Evolutionary conservation across 306 rosid species (phyloP), one percentile per base, ranked within the genome.

Genomic region (Sesbania bispinosa): DNA sequence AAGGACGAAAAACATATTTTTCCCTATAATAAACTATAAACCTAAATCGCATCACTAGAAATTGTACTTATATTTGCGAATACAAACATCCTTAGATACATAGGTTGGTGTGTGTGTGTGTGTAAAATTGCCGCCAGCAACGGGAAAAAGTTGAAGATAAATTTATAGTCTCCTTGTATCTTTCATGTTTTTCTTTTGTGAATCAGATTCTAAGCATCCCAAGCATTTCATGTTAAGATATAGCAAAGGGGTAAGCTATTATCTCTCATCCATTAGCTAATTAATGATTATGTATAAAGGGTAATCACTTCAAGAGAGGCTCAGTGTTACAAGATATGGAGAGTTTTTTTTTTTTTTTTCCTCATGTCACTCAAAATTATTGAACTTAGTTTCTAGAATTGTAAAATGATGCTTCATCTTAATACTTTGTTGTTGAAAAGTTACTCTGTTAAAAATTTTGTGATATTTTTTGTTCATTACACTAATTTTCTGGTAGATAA

Each of bases 221-320:
- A 20, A n/a, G 51, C 21, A 15, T 43, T 36, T 14, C 32, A 59
- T 46, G 43, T 53, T 57, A 14, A 21, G 48, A 57, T 57, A 8
- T 48, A 29, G 68, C 62, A 45, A 14, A 29, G 24, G 21, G 14
- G 16, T 35, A 33, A 36, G 43, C 68, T 36, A 20, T 57, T 60
- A 51, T 65, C 42, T 42, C 58, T 64, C 54, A 67, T 32, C 32
- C 48, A 20, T 66, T 57, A 15, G 67, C 24, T 67, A 45, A 33
- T 76, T 48, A 57, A 24, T 46, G 51, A 29, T 45, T 42, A 4
- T 57, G 41, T 30, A 15, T 45, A 23, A 57, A 45, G 30, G 16
- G 33, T 4, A 13, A 19, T 15, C 39, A 29, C 5, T 29, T 29
- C 3, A 29, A 29, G 33, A 4, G 5, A 29, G 1, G 33, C 5